phyloP scores from a whole-genome alignment of 2,329 filamentous ascomycete genomes.

The Lasiodiplodia gonubiensis region DNA sequence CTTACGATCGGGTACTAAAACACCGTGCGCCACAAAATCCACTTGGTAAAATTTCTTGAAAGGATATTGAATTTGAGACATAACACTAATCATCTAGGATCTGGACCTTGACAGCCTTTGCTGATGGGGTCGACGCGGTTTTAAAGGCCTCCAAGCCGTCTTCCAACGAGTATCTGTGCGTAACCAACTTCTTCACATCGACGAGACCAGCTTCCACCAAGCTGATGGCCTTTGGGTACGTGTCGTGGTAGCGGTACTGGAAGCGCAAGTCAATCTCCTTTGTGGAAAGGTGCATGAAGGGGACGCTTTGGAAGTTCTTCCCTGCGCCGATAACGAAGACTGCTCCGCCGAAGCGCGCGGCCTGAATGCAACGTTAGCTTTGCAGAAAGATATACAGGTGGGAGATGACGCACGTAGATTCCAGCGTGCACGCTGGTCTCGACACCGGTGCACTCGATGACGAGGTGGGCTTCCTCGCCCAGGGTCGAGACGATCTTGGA shows the following conservation, averaged over 20 bases:
- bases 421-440: slow-evolving; percentile 75
- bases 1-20: too few relatives aligned
- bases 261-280: slow-evolving; percentile 49
- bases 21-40: too few relatives aligned
- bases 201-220: slow-evolving; percentile 47
- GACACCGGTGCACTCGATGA: slow-evolving; percentile 80
- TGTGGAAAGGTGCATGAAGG: slow-evolving; percentile 47
- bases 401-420: slow-evolving; percentile 61
- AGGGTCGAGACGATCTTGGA: neutral
- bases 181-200: slow-evolving; percentile 47
- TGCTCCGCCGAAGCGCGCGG: slow-evolving; percentile 72
- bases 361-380: slow-evolving; percentile 39
- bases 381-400: slow-evolving; percentile 30
- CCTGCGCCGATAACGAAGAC: slow-evolving; percentile 82
- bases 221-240: slow-evolving; percentile 50
- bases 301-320: slow-evolving; percentile 50
- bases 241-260: slow-evolving; percentile 49
- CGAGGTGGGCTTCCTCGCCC: slow-evolving; percentile 64
- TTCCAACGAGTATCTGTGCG: slow-evolving; percentile 46
- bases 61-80: slow-evolving; percentile 26
- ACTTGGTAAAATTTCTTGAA: slow-evolving; percentile 30
- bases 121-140: slow-evolving; percentile 44
- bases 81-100: slow-evolving; percentile 6
- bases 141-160: slow-evolving; percentile 46
- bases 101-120: slow-evolving; percentile 42